Evolutionary conservation across 2,329 filamentous ascomycete genomes (phyloP).

Genomic region (Neopestalotiopsis rosae): DNA sequence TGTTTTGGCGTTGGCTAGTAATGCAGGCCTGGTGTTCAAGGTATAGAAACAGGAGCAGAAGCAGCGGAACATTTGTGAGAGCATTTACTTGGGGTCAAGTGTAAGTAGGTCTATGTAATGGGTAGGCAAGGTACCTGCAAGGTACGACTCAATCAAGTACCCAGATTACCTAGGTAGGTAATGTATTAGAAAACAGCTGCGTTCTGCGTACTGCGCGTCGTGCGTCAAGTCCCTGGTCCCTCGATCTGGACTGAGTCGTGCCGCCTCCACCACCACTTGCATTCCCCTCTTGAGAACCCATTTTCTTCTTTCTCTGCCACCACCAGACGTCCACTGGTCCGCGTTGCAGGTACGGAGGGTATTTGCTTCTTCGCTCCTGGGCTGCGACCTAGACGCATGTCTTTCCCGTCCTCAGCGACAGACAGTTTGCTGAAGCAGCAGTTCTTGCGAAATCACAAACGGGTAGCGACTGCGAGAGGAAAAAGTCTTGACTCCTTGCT

Average conservation of each 20-base stretch:
- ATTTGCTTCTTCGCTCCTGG: not conserved
- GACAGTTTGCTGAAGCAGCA: not conserved
- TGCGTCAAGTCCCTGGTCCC: conserved; percentile 1
- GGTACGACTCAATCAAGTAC: not conserved
- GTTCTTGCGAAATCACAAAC: too few species aligned
- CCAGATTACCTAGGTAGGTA: not conserved
- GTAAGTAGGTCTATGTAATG: not conserved
- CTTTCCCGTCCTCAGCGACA: not conserved
- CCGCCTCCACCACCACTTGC: not conserved
- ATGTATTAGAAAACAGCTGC: not conserved
- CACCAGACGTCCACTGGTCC: not conserved
- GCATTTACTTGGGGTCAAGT: not conserved
- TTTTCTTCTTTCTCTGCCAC: not conserved
- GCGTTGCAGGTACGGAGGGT: not conserved
- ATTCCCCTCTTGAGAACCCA: not conserved
- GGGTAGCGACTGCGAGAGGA: too few species aligned
- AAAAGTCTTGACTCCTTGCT: not conserved
- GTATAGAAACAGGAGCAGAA: not conserved
- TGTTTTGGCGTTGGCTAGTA: conserved; percentile 1
- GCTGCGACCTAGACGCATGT: not conserved
- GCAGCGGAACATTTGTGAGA: not conserved
- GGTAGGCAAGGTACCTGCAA: not conserved
- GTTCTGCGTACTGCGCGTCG: not conserved
- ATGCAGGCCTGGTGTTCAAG: not conserved
- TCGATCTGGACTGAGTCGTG: conserved; percentile 6